Conservation (phyloP, 2,329 filamentous ascomycete genomes). For the Calonectria ilicicola region DNA sequence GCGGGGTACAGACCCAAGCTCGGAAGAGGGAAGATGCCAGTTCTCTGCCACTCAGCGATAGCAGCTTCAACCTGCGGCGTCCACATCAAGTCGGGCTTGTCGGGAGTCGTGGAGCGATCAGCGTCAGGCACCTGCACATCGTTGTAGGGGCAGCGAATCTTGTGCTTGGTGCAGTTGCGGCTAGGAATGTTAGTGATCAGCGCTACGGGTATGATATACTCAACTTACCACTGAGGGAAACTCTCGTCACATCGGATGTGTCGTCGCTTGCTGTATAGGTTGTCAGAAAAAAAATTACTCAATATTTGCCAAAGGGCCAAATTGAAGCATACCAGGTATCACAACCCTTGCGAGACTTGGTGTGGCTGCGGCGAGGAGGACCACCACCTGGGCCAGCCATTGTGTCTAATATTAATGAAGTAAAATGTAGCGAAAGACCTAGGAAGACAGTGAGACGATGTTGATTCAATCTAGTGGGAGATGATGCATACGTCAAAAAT, state of each 20-base stretch:
- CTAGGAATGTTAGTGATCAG: constrained; percentile 57
- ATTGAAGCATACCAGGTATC: constrained; percentile 79
- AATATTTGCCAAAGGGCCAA: background rate
- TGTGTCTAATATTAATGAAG: constrained; percentile 50
- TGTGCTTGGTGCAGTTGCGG: constrained; percentile 99
- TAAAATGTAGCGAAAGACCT: constrained; percentile 49
- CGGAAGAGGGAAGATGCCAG: constrained; percentile 87
- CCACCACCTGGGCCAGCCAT: constrained; percentile 97
- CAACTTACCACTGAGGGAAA: constrained; percentile 91
- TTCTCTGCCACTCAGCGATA: constrained; percentile 86
- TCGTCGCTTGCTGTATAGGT: constrained; percentile 77
- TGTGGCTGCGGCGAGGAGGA: constrained; percentile 92
- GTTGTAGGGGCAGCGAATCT: constrained; percentile 98
- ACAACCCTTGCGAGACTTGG: constrained; percentile 98
- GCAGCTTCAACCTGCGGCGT: constrained; percentile 85
- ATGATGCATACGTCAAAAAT: constrained; percentile 44
- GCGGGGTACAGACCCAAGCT: constrained; percentile 82
- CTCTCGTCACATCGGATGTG: constrained; percentile 98
- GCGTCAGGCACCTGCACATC: constrained; percentile 78
- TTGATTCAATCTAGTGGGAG: background rate
- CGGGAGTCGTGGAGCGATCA: constrained; percentile 69
- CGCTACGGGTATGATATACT: background rate
- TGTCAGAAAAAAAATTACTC: constrained; percentile 20
- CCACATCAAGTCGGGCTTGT: constrained; percentile 82
- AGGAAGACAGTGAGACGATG: constrained; percentile 25